Base-by-base conservation (phyloP, 768 basidiomycete genomes). In the Amanita molliuscula region DNA sequence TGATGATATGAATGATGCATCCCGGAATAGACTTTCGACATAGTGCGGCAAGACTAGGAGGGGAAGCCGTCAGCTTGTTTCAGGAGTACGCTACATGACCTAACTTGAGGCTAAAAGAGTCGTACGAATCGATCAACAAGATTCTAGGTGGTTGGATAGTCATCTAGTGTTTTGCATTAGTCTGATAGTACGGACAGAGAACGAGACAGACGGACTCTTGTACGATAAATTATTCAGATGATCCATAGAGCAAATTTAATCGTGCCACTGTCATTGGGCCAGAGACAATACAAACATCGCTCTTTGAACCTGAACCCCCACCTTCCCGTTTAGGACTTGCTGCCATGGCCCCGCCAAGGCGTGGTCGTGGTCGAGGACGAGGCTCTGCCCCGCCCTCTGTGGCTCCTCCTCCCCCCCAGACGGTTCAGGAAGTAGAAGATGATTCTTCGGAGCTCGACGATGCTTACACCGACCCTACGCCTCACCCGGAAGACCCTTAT, bases 91-190 rank as follows among this genome's bases (percentile, higher is more conserved):
- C 13, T 10, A 50, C 15, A 34, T 2, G n/a, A 72, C 83, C 51
- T 31, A 49, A 88, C 88, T 90, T 91, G 77, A 78, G 77, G n/a
- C 88, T 86, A 64, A 90, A 91, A 1, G 88, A 89, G 63, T 90
- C 88, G 56, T 90, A 88, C 0, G 88, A 90, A 61, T 89, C 88
- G 26, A 90, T 72, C 41, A 91, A 70, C 26, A 90, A 71, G 42
- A 91, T 68, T 47, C 76, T 71, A 40, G 79, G 78, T 15, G 57
- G 57, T 48, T 65, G 63, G 36, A 66, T 54, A 40, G 65, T 61
- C 70, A 73, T 55, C 48, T 20, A 23, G 29, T 16, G 36, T 25
- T 21, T 16, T 21, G 28, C 7, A 15, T 28, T 23, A 48, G 21
- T 36, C 21, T 8, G 15, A 29, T 23, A 18, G 16, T 16, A n/a